A percentile compares a stretch with the other conserved stretches of the same genome.
These are phyloP conservation scores for Fraxinus platypoda DNA, from an alignment of 305 asterid genomes.

Conservation along the genomic window DNA sequence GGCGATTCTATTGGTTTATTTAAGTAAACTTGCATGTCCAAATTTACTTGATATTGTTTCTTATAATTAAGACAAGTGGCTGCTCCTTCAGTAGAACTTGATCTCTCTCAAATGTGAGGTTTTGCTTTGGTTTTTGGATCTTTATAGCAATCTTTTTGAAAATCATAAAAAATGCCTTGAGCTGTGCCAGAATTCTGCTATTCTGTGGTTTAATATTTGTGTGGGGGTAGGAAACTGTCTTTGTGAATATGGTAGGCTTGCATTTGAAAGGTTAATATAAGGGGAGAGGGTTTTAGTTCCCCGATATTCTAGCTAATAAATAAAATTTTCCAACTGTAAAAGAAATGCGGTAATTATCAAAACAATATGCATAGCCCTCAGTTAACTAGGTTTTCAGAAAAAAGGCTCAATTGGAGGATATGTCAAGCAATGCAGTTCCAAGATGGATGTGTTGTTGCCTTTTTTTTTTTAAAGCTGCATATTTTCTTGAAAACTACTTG, in stretches of 20 bases:
- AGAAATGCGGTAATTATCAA: not conserved
- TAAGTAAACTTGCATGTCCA: not conserved
- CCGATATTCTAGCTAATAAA: not conserved
- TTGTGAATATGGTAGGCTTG: not conserved
- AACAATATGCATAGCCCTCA: not conserved
- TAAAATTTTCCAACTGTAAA: not conserved
- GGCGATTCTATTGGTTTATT: not conserved
- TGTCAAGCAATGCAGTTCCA: not conserved
- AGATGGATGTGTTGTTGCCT: not conserved
- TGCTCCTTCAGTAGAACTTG: not conserved
- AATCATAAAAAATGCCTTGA: not conserved
- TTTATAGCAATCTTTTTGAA: not conserved
- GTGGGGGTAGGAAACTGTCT: conserved; percentile 2
- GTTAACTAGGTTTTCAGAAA: not conserved
- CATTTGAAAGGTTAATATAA: not conserved
- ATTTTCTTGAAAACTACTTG: not conserved
- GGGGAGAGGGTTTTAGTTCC: not conserved
- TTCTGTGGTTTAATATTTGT: conserved; percentile 2
- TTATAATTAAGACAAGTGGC: not conserved
- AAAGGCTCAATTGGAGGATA: not conserved
- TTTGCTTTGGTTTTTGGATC: not conserved
- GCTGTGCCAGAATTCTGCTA: conserved; percentile 1
- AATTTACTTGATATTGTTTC: not conserved
- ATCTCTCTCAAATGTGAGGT: not conserved
- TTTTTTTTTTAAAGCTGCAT: not conserved